Conservation (phyloP, 495 filamentous ascomycete genomes). For the Lophiostoma macrostomum region DNA sequence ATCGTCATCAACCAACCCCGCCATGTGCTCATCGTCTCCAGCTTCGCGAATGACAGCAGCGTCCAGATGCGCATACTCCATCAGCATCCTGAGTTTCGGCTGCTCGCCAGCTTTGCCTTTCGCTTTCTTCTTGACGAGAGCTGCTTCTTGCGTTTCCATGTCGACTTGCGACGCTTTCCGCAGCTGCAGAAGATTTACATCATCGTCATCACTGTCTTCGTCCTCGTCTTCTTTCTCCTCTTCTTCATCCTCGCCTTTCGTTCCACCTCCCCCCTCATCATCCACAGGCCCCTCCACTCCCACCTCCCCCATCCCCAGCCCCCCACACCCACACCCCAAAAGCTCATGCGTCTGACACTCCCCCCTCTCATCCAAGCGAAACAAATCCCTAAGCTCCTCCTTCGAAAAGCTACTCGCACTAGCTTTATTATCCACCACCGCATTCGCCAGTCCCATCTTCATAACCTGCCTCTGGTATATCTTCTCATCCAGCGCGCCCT, state of each 20-base stretch:
- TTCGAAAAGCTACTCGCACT: slow-evolving; percentile 59
- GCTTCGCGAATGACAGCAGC: slow-evolving; percentile 42
- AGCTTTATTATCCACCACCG: slow-evolving; percentile 63
- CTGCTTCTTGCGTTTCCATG: slow-evolving; percentile 58
- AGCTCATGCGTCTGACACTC: slow-evolving; percentile 69
- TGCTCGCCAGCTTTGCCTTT: slow-evolving; percentile 55
- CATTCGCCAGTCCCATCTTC: slow-evolving; percentile 68
- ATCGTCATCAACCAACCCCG: slow-evolving; percentile 56
- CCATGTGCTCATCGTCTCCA: slow-evolving; percentile 38
- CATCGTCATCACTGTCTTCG: slow-evolving; percentile 40
- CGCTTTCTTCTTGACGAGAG: slow-evolving; percentile 40
- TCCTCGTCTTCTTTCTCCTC: slow-evolving; percentile 36
- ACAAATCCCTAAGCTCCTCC: slow-evolving; percentile 70
- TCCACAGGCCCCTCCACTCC: neutral
- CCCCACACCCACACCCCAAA: slow-evolving; percentile 64
- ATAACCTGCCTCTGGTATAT: slow-evolving; percentile 80
- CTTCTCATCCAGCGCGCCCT: slow-evolving; percentile 76
- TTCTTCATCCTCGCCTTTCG: no score
- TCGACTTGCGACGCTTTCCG: slow-evolving; percentile 60
- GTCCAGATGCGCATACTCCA: slow-evolving; percentile 67
- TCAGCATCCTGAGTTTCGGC: slow-evolving; percentile 60
- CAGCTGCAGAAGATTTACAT: slow-evolving; percentile 44
- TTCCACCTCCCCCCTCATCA: neutral
- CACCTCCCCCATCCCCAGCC: slow-evolving; percentile 46
- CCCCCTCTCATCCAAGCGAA: slow-evolving; percentile 60